These are phyloP conservation scores for Lasiodiplodia hormozganensis DNA, from an alignment of 2,329 filamentous ascomycete genomes.

Conservation along the genomic window DNA sequence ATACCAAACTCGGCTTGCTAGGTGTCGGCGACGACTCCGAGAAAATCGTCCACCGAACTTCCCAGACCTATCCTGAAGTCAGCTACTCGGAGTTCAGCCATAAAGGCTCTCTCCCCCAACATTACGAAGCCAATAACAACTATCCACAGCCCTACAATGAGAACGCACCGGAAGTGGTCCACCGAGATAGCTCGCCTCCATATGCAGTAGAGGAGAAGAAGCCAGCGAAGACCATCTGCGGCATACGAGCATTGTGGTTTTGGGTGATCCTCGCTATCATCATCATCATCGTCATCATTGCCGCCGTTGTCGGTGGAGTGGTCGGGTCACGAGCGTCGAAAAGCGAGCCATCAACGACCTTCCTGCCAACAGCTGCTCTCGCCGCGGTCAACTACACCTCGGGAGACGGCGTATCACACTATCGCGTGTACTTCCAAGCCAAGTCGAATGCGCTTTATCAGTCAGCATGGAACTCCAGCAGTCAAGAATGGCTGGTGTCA, in stretches of 20 bases:
- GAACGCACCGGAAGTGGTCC: conserved; percentile 3
- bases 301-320: neutral
- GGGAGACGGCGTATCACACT: neutral
- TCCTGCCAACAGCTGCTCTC: neutral
- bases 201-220: neutral
- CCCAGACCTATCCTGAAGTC: neutral
- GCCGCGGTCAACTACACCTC: conserved; percentile 1
- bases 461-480: conserved; percentile 10
- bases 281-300: neutral
- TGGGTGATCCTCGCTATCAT: neutral
- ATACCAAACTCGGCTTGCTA: neutral
- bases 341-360: neutral
- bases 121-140: neutral
- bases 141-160: neutral
- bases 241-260: conserved; percentile 2
- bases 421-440: conserved; percentile 7
- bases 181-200: conserved; percentile 2
- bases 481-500: neutral
- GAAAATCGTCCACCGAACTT: neutral
- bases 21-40: neutral
- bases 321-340: conserved; percentile 3
- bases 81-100: neutral
- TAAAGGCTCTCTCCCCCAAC: neutral
- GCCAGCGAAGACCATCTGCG: neutral
- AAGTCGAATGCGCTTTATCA: conserved; percentile 5